Conservation (phyloP, 371 early-diverging fungal species). For the Saksenaea oblongispora region DNA sequence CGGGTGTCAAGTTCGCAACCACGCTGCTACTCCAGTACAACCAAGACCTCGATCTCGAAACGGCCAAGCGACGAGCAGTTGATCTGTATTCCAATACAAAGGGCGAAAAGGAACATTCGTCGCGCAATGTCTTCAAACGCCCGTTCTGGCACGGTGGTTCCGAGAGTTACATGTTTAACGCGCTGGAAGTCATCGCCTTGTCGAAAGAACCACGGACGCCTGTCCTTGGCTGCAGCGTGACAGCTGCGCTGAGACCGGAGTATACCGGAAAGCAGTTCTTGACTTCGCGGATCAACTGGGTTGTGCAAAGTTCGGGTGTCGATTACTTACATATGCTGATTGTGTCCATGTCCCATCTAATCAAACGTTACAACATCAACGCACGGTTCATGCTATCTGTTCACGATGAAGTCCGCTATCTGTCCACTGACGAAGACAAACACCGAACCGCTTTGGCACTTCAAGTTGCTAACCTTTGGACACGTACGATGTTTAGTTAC, state of each 20-base stretch:
- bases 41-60: conserved; percentile 65
- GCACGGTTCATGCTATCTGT: conserved; percentile 91
- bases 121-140: conserved; percentile 26
- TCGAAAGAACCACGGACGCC: conserved; percentile 84
- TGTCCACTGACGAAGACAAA: conserved; percentile 76
- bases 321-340: conserved; percentile 96
- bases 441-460: conserved; percentile 84
- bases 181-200: conserved; percentile 83
- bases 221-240: conserved; percentile 84
- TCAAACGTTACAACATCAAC: conserved; percentile 73
- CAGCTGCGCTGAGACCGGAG: conserved; percentile 77
- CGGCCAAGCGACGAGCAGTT: conserved; percentile 68
- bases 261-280: conserved; percentile 71
- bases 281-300: conserved; percentile 96
- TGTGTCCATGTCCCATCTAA: conserved; percentile 86
- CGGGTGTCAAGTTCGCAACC: conserved; percentile 85
- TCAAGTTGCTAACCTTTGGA: conserved; percentile 95
- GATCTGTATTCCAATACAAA: conserved; percentile 85
- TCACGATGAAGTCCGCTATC: conserved; percentile 96
- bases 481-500: conserved; percentile 85
- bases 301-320: conserved; percentile 98
- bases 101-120: conserved; percentile 64
- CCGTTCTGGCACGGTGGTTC: conserved; percentile 89
- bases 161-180: conserved; percentile 96
- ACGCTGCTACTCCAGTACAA: conserved; percentile 82